A percentile compares a stretch with the other conserved stretches of the same genome.
These are phyloP conservation scores for Komagataella mondaviorum DNA, from an alignment of 805 yeast species.

Conservation along the genomic window DNA sequence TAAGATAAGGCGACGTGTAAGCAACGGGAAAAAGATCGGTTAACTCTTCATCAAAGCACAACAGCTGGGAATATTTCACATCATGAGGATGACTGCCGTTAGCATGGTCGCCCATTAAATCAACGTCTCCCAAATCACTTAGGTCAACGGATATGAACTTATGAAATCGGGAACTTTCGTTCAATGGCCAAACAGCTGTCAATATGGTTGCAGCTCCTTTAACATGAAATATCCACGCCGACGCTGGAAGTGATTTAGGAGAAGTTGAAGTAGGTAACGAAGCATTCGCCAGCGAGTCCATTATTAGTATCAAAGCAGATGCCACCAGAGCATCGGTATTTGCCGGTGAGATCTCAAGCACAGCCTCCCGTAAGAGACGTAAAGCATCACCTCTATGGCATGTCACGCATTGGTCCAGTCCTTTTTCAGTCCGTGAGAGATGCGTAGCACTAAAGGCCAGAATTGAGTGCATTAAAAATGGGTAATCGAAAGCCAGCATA, in stretches of 20 bases:
- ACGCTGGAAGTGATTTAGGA: conserved; percentile 65
- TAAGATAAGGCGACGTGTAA: conserved; percentile 69
- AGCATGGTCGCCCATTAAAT: conserved; percentile 7
- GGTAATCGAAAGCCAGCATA: conserved; percentile 72
- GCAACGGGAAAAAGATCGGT: conserved; percentile 81
- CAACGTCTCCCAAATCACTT: conserved; percentile 75
- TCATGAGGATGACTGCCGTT: conserved; percentile 5
- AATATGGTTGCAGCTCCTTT: conserved; percentile 94
- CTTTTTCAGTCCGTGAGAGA: conserved; percentile 60
- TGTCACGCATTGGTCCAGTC: conserved; percentile 71
- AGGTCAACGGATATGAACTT: conserved; percentile 74
- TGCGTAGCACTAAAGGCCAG: conserved; percentile 91
- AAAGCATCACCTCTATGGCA: conserved; percentile 82
- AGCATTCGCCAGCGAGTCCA: conserved; percentile 93
- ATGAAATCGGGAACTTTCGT: conserved; percentile 51
- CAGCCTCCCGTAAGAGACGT: conserved; percentile 71
- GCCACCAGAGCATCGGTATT: conserved; percentile 93
- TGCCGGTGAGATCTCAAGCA: conserved; percentile 65
- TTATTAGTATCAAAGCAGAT: conserved; percentile 73
- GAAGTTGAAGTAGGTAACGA: conserved; percentile 37
- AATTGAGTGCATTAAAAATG: conserved; percentile 85
- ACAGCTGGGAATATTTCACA: conserved; percentile 37
- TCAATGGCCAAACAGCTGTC: conserved; percentile 92
- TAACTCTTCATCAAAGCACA: conserved; percentile 78
- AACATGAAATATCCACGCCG: conserved; percentile 95